A percentile compares a stretch with the other conserved stretches of the same genome.
These are phyloP conservation scores for Neurospora sp. DNA, from an alignment of 495 filamentous ascomycete species.

Conservation along the genomic window DNA sequence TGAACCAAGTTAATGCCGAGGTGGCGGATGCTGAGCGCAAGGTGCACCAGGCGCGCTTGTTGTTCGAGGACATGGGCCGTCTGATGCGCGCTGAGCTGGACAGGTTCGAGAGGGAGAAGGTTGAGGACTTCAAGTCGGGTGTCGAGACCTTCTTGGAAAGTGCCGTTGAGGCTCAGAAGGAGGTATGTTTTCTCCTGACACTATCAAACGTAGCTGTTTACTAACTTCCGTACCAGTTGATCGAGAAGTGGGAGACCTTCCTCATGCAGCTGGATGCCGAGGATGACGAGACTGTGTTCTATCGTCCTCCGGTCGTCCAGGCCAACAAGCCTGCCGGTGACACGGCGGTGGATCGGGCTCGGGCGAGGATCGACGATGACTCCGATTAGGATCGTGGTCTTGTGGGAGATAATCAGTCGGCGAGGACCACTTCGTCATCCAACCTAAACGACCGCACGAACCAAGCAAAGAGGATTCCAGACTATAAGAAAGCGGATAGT, in stretches of 20 bases:
- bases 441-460: not conserved
- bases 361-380: constrained; percentile 41
- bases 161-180: constrained; percentile 95
- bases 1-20: constrained; percentile 84
- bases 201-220: not conserved
- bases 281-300: constrained; percentile 74
- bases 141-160: constrained; percentile 96
- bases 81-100: constrained; percentile 87
- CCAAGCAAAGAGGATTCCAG: not conserved
- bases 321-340: constrained; percentile 33
- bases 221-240: constrained; percentile 51
- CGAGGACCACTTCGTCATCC: constrained; percentile 4
- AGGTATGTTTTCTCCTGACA: constrained; percentile 46
- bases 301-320: constrained; percentile 47
- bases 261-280: constrained; percentile 88
- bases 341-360: constrained; percentile 39
- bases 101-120: constrained; percentile 92
- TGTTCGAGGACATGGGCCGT: constrained; percentile 97
- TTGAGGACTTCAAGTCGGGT: constrained; percentile 96
- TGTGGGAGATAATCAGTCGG: constrained; percentile 3
- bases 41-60: constrained; percentile 77
- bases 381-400: constrained; percentile 29
- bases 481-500: not conserved
- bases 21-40: constrained; percentile 86
- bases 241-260: constrained; percentile 98